Conservation (phyloP, 176 grass and related monocot species). For the Chrysopogon serrulatus region DNA sequence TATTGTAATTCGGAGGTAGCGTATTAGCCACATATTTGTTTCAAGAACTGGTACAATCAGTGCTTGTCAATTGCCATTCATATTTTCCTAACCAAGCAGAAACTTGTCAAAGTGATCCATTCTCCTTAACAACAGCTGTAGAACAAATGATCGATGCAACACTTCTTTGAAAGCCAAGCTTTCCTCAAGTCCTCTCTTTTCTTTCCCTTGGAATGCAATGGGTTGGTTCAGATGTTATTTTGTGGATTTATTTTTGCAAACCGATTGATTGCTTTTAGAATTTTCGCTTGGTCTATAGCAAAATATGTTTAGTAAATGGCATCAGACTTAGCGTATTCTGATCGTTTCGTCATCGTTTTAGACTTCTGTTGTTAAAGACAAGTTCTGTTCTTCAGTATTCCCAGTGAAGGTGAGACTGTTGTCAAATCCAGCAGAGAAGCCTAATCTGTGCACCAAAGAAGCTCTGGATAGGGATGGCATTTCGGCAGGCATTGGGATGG, state of each 20-base stretch:
- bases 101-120: background rate
- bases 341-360: background rate
- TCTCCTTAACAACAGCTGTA: background rate
- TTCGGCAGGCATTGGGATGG: constrained; percentile 56
- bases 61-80: background rate
- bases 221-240: background rate
- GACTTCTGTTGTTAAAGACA: background rate
- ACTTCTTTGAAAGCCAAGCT: background rate
- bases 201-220: background rate
- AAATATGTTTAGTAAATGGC: background rate
- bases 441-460: background rate
- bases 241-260: background rate
- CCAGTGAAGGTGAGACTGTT: background rate
- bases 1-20: background rate
- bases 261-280: background rate
- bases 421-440: background rate
- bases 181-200: background rate
- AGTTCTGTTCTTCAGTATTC: background rate
- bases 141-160: background rate
- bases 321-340: background rate
- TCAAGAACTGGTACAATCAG: background rate
- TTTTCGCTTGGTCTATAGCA: background rate
- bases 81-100: background rate
- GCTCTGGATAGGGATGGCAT: constrained; percentile 36
- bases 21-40: background rate